Evolutionary conservation across 176 grass and related monocot species (phyloP), one percentile per base, ranked within the genome.

Genomic region (Oryza meyeriana): DNA sequence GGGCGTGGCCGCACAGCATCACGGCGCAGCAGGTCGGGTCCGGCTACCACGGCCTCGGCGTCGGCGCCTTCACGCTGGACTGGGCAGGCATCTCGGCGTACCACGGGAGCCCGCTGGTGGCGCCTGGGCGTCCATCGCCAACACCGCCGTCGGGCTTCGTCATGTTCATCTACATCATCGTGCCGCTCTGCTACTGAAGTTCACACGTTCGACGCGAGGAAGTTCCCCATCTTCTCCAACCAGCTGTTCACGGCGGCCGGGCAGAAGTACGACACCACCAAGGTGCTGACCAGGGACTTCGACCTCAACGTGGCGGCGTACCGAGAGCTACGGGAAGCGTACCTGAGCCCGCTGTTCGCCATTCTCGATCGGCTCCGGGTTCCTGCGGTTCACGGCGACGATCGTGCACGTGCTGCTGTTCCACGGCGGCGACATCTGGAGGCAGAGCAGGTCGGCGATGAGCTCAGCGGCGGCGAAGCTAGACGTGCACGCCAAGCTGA

Each of bases 51-150:
- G 94, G 94, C 6, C 94, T 97, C 2, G 92, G 94, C 66, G 80
- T 92, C 0, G 94, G 94, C 42, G 94, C 94, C 40, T 97, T 97
- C 89, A 97, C 94, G 12, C 92, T 97, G 1, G 94, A 97, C 78
- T 97, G 94, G 94, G 94, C 94, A 0, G 94, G 94, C 64, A 97
- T 97, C 87, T 97, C 94, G 24, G 94, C 94, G 20, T 97, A 97
- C 86, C 94, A 97, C 61, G 94, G 94, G 61, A 97, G 94, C 72
- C 94, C 94, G 40, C 89, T 97, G 81, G 94, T 97, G 75, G 74
- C 92, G 36, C 94, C 94, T 98, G 96, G 96, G 83, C 92, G 64
- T 95, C 96, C 84, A 98, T 98, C 81, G 88, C 94, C 77, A 98
- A 98, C 78, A 85, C 88, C 0, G 95, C 93, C 13, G 82, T 44